Evolutionary conservation across 2,329 filamentous ascomycete genomes (phyloP).

Genomic region (Phaeosphaeria sp.): DNA sequence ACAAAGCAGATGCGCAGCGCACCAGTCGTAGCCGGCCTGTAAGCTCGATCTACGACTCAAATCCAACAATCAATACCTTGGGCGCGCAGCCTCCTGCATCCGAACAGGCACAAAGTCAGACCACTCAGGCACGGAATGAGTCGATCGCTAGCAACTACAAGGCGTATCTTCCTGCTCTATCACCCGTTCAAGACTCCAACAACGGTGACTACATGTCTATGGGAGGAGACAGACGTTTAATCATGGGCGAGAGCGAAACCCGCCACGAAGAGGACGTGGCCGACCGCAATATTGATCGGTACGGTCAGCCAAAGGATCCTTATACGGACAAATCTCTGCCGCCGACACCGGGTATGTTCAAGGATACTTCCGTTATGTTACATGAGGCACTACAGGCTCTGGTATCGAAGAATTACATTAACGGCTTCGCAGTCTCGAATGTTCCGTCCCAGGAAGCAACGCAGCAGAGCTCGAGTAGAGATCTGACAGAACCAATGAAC

Average conservation of each 20-base stretch:
- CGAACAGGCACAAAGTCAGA: slow-evolving; percentile 1
- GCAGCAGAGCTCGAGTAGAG: slow-evolving; percentile 1
- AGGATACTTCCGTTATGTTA: neutral
- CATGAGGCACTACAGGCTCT: neutral
- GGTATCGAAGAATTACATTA: neutral
- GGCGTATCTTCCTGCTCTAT: slow-evolving; percentile 24
- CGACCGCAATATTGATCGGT: slow-evolving; percentile 34
- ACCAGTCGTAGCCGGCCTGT: slow-evolving; percentile 17
- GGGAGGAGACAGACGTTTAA: slow-evolving; percentile 24
- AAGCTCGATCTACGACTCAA: slow-evolving; percentile 16
- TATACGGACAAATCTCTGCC: slow-evolving; percentile 10
- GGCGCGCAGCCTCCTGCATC: neutral
- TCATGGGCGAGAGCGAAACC: slow-evolving; percentile 14
- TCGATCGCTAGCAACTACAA: slow-evolving; percentile 31
- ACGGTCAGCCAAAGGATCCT: slow-evolving; percentile 13
- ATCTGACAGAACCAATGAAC: slow-evolving; percentile 5
- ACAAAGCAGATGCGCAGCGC: slow-evolving; percentile 3
- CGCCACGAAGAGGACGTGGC: slow-evolving; percentile 63
- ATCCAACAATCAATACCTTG: slow-evolving; percentile 1
- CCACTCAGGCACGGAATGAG: slow-evolving; percentile 12
- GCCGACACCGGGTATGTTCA: slow-evolving; percentile 13
- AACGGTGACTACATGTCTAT: slow-evolving; percentile 25
- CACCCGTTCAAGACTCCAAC: slow-evolving; percentile 12
- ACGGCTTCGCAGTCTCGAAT: slow-evolving; percentile 6
- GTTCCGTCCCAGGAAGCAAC: neutral